Base-by-base conservation (phyloP, 2,329 filamentous ascomycete species). In the Beauveria sp. region DNA sequence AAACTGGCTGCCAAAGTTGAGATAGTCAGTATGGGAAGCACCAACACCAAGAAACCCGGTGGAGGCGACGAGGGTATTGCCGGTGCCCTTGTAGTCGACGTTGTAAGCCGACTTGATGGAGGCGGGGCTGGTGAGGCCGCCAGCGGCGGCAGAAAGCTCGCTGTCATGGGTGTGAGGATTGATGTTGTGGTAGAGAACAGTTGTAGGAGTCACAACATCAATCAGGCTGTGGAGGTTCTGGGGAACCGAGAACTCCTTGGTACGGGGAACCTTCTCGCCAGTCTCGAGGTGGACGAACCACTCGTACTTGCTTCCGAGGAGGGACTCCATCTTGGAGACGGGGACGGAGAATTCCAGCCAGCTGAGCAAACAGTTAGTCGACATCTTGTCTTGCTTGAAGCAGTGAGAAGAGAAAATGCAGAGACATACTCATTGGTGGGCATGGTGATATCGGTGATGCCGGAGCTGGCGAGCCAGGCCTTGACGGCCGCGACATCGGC, bases 401-500 rank as follows among this genome's bases (percentile, higher is more conserved):
- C 14, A n/a, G 10, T 12, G 3, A 24, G 1, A 2, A 26, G 45
- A 18, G 20, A 53, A 24, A 6, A 8, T 30, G 34, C 1, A 12
- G 40, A 46, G 22, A 58, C 60, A 22, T 58, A 62, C 61, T 62
- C 61, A n/a, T 62, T 62, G 42, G 61, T 62, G 38, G 62, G 57
- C 46, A 51, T 50, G n/a, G 57, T 28, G 9, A 60, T 42, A 1
- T 61, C 57, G 26, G 53, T 60, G 54, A 65, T 62, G 6, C 63
- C 64, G 16, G 59, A 42, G 22, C 28, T 26, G 45, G 34, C 47
- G 26, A 70, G 63, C 68, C 69, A 70, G 16, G 62, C 49, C 61
- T 65, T 63, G 26, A 70, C 66, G 3, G 65, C 66, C 10, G 62
- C 60, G 18, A 63, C 63, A 2, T 67, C 64, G 38, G 62, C 62